These are phyloP conservation scores for Aspergillus eucalypticola DNA, from an alignment of 2,329 filamentous ascomycete genomes.

Conservation along the genomic window DNA sequence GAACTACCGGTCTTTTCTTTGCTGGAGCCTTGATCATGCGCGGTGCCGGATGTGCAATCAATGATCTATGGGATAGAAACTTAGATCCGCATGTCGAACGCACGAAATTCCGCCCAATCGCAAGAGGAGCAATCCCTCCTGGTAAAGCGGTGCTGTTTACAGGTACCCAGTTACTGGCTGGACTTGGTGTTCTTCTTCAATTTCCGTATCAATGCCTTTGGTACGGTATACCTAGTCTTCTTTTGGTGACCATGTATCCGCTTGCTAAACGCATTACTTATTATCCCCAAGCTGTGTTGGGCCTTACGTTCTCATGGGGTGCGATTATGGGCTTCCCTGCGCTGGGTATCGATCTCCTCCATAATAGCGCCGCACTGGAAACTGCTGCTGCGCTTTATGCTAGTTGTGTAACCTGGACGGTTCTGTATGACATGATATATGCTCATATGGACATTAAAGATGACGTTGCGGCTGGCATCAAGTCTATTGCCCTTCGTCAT, in stretches of 20 bases:
- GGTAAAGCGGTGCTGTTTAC: slow-evolving; percentile 48
- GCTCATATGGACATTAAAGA: slow-evolving; percentile 55
- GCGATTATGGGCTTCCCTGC: slow-evolving; percentile 52
- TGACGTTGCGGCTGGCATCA: slow-evolving; percentile 52
- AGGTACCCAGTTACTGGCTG: slow-evolving; percentile 43
- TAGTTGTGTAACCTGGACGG: slow-evolving; percentile 51
- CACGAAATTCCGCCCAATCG: slow-evolving; percentile 54
- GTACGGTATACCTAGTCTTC: slow-evolving; percentile 46
- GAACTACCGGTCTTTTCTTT: slow-evolving; percentile 43
- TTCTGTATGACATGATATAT: slow-evolving; percentile 55
- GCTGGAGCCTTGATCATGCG: slow-evolving; percentile 52
- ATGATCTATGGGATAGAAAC: slow-evolving; percentile 57
- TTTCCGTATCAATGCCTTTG: slow-evolving; percentile 46
- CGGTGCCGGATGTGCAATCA: slow-evolving; percentile 56
- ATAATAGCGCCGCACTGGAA: slow-evolving; percentile 36
- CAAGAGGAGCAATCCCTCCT: slow-evolving; percentile 52
- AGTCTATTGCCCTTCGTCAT: slow-evolving; percentile 53
- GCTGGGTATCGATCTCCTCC: slow-evolving; percentile 48
- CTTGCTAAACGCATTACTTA: slow-evolving; percentile 56
- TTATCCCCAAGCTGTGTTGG: slow-evolving; percentile 55
- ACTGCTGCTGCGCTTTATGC: slow-evolving; percentile 47
- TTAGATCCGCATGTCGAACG: slow-evolving; percentile 55
- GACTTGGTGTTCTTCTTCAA: slow-evolving; percentile 45
- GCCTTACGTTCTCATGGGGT: slow-evolving; percentile 54
- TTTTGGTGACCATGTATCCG: slow-evolving; percentile 51